Base-by-base conservation (phyloP, 345 rosid species). In the Brassica rapa region DNA sequence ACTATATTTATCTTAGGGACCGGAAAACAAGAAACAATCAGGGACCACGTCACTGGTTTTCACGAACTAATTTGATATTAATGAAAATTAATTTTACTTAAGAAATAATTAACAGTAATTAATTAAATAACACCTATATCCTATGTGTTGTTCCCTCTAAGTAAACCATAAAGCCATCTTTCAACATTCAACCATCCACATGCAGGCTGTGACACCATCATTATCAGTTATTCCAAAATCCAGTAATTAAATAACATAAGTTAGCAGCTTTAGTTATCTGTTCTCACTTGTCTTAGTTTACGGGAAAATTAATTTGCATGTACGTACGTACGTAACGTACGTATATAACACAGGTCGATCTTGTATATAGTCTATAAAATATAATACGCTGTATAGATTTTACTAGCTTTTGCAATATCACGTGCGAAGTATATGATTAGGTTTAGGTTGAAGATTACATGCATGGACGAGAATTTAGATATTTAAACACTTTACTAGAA, bases 191-290 rank as follows among this genome's bases (percentile, higher is more conserved):
- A 77, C 77, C 66, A 67, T 72, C 66, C 83, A 84, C 81, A 79
- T 80, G 83, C 87, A 83, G 80, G 81, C 81, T 80, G 72, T 79
- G 83, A 71, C 70, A 66, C 80, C 77, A 85, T 82, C 80, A 86
- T 88, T 70, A 74, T 81, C 75, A 75, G 55, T 64, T 71, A 71
- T 76, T 70, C 73, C 15, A 66, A 19, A 71, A 57, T 60, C 29
- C 27, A 9, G 29, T 10, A 71, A 60, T 66, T 71, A 65, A 68
- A 33, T 29, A 59, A 59, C 74, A 62, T 27, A 24, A 59, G 63
- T 59, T 24, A 59, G 32, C 63, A 65, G 74, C 64, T 77, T 71
- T 80, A 62, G 14, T 68, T 43, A 71, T 57, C 21, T 77, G n/a
- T 63, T 46, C 70, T 7, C 32, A 35, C 4, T 65, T 63, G 37